phyloP scores from a whole-genome alignment of 305 asterid genomes.

The Euphrasia arctica region DNA sequence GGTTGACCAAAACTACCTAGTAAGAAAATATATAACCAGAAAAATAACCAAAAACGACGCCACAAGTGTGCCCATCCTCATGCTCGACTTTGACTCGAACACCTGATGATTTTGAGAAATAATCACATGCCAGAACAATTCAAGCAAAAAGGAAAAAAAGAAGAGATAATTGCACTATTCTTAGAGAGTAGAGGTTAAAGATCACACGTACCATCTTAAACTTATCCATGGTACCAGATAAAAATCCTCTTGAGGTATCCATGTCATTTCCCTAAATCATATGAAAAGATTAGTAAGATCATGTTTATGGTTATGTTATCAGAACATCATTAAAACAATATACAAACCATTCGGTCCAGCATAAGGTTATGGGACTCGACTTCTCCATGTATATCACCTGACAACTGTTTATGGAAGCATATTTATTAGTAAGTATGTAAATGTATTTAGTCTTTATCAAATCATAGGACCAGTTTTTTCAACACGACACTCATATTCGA shows the following conservation, averaged over 20 bases:
- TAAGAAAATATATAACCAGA: constrained; percentile 77
- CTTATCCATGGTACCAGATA: constrained; percentile 95
- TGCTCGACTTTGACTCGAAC: constrained; percentile 88
- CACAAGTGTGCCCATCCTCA: constrained; percentile 78
- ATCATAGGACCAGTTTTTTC: neutral
- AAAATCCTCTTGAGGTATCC: constrained; percentile 93
- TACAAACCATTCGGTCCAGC: constrained; percentile 87
- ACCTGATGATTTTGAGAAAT: constrained; percentile 43
- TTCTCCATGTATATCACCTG: constrained; percentile 92
- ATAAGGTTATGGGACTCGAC: constrained; percentile 77
- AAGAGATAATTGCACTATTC: neutral
- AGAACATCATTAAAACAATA: constrained; percentile 15
- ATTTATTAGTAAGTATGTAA: neutral
- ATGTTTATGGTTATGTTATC: neutral
- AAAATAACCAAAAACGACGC: constrained; percentile 80
- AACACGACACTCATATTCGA: too few species aligned
- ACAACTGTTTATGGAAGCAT: constrained; percentile 45
- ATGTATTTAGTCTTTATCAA: neutral
- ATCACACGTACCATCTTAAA: constrained; percentile 68
- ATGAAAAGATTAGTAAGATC: constrained; percentile 12
- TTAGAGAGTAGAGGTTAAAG: neutral
- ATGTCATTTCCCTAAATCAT: constrained; percentile 76
- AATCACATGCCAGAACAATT: constrained; percentile 1
- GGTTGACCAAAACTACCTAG: constrained; percentile 42
- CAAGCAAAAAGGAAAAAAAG: neutral